Evolutionary conservation across 257 asterid species (phyloP).

Genomic region (Solanum sejunctum): DNA sequence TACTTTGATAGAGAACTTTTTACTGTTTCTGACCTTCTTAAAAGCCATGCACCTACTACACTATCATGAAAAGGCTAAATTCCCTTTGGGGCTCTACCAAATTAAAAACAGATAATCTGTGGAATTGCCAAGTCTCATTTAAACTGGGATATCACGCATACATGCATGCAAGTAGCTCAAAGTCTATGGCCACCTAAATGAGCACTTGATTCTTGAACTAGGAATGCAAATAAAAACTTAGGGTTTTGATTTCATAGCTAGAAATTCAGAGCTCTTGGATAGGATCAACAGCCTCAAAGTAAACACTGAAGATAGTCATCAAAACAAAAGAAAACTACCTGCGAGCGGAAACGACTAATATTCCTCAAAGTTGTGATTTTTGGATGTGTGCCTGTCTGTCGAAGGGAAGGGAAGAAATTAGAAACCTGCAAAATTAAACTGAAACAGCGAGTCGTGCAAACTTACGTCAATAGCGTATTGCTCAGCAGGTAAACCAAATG

Average conservation of each 20-base stretch:
- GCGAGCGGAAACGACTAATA: slow-evolving; percentile 70
- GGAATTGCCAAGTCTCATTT: not conserved
- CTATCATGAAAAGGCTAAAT: not conserved
- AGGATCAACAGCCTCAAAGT: not conserved
- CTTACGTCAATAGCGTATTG: slow-evolving; percentile 91
- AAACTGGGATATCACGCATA: not conserved
- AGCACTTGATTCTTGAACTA: not conserved
- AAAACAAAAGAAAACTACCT: slow-evolving; percentile 30
- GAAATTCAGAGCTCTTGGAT: not conserved
- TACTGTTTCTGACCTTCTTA: not conserved
- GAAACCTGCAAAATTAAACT: not conserved
- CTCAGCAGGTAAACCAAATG: slow-evolving; percentile 98
- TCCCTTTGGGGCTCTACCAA: not conserved
- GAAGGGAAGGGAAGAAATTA: slow-evolving; percentile 2
- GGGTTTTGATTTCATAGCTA: not conserved
- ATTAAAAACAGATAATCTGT: not conserved
- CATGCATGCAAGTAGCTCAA: not conserved
- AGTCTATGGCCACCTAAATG: not conserved
- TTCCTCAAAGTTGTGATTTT: slow-evolving; percentile 69
- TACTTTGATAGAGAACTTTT: not conserved
- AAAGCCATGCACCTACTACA: not conserved
- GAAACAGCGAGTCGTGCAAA: not conserved
- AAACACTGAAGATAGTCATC: not conserved
- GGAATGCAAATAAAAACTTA: not conserved
- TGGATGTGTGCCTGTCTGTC: slow-evolving; percentile 93